These are phyloP conservation scores for Solanum virginianum DNA, from an alignment of 257 asterid genomes.

Conservation along the genomic window DNA sequence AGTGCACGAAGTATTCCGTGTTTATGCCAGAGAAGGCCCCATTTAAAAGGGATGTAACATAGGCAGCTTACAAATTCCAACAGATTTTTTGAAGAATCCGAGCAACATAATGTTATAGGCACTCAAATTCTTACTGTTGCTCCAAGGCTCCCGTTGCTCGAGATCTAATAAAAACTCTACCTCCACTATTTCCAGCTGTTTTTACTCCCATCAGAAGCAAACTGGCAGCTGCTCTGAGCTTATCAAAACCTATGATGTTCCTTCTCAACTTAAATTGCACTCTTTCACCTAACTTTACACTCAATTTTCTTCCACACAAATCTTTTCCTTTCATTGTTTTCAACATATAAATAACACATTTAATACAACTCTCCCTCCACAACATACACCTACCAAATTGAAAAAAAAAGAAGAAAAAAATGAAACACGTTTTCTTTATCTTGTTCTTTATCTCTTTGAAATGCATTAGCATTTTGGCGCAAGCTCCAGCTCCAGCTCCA, in stretches of 20 bases:
- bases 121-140: background rate
- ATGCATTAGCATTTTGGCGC: conserved; percentile 9
- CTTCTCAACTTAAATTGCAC: conserved; percentile 21
- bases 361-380: background rate
- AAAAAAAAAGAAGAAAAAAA: background rate
- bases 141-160: background rate
- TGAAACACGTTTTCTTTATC: background rate
- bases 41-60: background rate
- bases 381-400: background rate
- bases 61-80: background rate
- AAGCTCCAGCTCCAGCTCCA: conserved; percentile 26
- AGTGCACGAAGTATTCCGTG: background rate
- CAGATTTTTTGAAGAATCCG: background rate
- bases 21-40: background rate
- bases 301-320: background rate
- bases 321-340: background rate
- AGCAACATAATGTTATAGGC: background rate
- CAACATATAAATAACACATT: conserved; percentile 2
- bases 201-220: conserved; percentile 36
- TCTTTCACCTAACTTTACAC: conserved; percentile 8
- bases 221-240: conserved; percentile 17
- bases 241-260: conserved; percentile 10
- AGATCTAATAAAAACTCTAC: background rate
- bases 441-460: conserved; percentile 8
- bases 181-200: conserved; percentile 1